Percentiles rank a stretch among this genome's conserved stretches.
Conservation (phyloP, 176 grass and related monocot species). For the Lolium perenne region DNA sequence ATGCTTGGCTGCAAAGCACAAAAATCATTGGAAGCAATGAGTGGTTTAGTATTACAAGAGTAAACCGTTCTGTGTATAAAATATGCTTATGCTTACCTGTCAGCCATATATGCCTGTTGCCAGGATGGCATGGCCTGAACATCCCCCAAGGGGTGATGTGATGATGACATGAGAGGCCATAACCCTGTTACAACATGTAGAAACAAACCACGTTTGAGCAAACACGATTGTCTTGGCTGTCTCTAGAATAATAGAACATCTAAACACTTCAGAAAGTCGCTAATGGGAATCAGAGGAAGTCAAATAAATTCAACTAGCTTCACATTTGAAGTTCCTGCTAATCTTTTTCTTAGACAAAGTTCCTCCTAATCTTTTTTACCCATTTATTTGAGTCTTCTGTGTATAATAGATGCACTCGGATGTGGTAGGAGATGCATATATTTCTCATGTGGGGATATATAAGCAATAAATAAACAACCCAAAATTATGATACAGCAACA, state of each 20-base stretch:
- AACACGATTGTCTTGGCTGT: not conserved
- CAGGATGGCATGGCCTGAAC: conserved; percentile 55
- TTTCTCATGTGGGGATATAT: not conserved
- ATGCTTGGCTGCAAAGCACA: conserved; percentile 52
- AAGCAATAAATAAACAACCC: not conserved
- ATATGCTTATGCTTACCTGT: conserved; percentile 45
- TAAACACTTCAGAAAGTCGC: not conserved
- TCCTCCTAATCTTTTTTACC: not conserved
- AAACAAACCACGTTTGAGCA: conserved; percentile 4
- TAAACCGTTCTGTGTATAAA: not conserved
- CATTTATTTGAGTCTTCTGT: no score
- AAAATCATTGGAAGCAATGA: not conserved
- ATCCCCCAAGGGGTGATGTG: conserved; percentile 51
- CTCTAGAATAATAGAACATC: not conserved
- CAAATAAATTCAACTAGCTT: not conserved
- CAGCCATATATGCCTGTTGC: conserved; percentile 49
- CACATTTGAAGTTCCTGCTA: not conserved
- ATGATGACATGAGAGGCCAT: conserved; percentile 67
- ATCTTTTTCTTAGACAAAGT: no score
- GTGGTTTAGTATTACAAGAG: not conserved
- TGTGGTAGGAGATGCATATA: not conserved
- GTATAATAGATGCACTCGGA: not conserved
- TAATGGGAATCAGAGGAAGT: not conserved
- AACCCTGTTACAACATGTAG: conserved; percentile 46
- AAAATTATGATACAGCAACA: not conserved